Conservation (phyloP, 371 early-diverging fungal genomes). For the Mucor irregularis region DNA sequence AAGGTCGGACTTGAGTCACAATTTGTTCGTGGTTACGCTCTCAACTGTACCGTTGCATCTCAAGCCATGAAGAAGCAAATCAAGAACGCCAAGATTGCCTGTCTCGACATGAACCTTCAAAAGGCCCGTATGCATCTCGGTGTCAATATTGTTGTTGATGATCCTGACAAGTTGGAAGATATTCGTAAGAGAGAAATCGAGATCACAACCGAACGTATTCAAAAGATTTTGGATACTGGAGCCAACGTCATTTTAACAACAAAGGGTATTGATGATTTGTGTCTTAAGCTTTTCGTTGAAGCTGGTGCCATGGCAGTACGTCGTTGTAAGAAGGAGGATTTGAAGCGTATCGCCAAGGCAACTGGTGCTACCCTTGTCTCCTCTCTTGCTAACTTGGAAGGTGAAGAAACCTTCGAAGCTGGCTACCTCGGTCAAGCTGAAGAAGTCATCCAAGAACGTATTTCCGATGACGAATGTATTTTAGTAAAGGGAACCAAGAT, state of each 20-base stretch:
- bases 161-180: slow-evolving; percentile 97
- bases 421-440: slow-evolving; percentile 94
- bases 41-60: slow-evolving; percentile 98
- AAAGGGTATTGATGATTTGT: slow-evolving; percentile 99
- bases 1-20: slow-evolving; percentile 91
- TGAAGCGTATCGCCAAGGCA: slow-evolving; percentile 97
- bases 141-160: slow-evolving; percentile 97
- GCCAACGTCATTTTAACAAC: slow-evolving; percentile 99
- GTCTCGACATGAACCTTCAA: slow-evolving; percentile 98
- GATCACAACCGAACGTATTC: slow-evolving; percentile 95
- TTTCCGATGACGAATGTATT: slow-evolving; percentile 98
- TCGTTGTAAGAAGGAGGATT: slow-evolving; percentile 97
- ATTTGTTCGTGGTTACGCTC: slow-evolving; percentile 96
- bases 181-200: slow-evolving; percentile 97
- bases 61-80: slow-evolving; percentile 95
- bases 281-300: slow-evolving; percentile 97
- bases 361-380: slow-evolving; percentile 96
- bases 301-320: slow-evolving; percentile 92
- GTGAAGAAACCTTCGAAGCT: slow-evolving; percentile 95
- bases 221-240: slow-evolving; percentile 95
- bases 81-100: slow-evolving; percentile 96
- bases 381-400: slow-evolving; percentile 97
- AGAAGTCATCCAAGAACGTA: slow-evolving; percentile 94
- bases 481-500: slow-evolving; percentile 94
- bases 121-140: slow-evolving; percentile 99